Conservation (phyloP, 2,329 filamentous ascomycete species). For the Fonsecaea nubica region DNA sequence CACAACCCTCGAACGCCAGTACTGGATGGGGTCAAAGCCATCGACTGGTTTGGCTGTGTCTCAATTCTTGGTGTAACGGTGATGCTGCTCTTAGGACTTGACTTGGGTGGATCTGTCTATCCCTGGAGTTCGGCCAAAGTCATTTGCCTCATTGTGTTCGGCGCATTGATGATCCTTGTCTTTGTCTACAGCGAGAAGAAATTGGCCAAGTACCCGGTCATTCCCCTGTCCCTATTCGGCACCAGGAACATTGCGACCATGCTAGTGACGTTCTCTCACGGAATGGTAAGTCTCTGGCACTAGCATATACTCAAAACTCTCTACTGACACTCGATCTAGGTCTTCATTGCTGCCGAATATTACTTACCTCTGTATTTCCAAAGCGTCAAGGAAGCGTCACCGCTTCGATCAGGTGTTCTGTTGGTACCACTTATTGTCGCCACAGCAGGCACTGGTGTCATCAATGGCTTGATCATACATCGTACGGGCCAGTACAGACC, state of each 20-base stretch:
- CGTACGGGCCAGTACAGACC: slow-evolving; percentile 58
- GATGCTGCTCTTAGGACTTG: slow-evolving; percentile 84
- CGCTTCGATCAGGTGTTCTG: slow-evolving; percentile 62
- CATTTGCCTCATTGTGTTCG: slow-evolving; percentile 79
- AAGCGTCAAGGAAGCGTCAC: slow-evolving; percentile 67
- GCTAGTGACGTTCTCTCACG: slow-evolving; percentile 44
- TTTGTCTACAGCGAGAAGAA: slow-evolving; percentile 78
- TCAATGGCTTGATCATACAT: slow-evolving; percentile 57
- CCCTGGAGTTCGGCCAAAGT: slow-evolving; percentile 79
- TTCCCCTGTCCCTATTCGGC: slow-evolving; percentile 75
- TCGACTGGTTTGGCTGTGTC: slow-evolving; percentile 66
- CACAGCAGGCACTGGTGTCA: slow-evolving; percentile 54
- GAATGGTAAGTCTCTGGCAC: slow-evolving; percentile 29
- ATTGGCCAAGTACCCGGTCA: slow-evolving; percentile 76
- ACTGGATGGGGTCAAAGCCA: slow-evolving; percentile 45
- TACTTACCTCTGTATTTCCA: slow-evolving; percentile 79
- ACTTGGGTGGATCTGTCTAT: slow-evolving; percentile 77
- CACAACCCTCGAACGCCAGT: slow-evolving; percentile 62
- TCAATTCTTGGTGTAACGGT: slow-evolving; percentile 77
- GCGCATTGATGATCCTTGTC: slow-evolving; percentile 65
- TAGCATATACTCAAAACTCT: background rate
- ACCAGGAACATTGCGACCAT: slow-evolving; percentile 57
- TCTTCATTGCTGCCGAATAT: slow-evolving; percentile 46
- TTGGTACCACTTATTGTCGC: slow-evolving; percentile 65
- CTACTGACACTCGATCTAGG: slow-evolving; percentile 24